A percentile compares a stretch with the other conserved stretches of the same genome.
Conservation (phyloP, 192 early-diverging fungal species). For the Powellomyces hirtus region DNA sequence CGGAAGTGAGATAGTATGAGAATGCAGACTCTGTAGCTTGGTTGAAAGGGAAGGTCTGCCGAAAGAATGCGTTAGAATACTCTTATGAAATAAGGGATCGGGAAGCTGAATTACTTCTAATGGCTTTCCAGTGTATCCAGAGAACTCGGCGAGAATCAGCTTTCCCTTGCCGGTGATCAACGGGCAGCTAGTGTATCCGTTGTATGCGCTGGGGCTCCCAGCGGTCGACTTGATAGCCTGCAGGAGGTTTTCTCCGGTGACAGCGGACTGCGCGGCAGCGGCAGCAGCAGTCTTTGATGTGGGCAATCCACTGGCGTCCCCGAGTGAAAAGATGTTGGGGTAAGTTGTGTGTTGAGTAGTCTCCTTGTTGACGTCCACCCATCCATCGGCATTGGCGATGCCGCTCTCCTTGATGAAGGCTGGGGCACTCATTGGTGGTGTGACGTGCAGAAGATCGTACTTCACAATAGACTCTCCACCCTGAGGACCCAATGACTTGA, state of each 20-base stretch:
- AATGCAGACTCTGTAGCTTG: conserved; percentile 69
- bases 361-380: conserved; percentile 76
- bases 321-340: conserved; percentile 74
- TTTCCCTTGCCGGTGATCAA: conserved; percentile 77
- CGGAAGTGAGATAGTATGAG: conserved; percentile 72
- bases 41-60: conserved; percentile 83
- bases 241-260: conserved; percentile 74
- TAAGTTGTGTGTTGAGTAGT: conserved; percentile 79
- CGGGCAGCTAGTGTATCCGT: conserved; percentile 84
- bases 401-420: conserved; percentile 65
- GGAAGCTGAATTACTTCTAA: neutral
- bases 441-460: conserved; percentile 84
- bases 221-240: conserved; percentile 48
- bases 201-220: conserved; percentile 51
- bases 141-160: conserved; percentile 83
- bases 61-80: neutral
- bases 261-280: conserved; percentile 75
- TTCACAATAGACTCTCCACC: conserved; percentile 59
- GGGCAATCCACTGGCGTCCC: conserved; percentile 80
- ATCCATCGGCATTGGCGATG: conserved; percentile 75
- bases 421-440: conserved; percentile 79
- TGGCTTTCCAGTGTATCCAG: conserved; percentile 25
- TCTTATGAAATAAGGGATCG: neutral
- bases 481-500: conserved; percentile 39
- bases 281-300: conserved; percentile 91